phyloP scores from a whole-genome alignment of 1,284 basidiomycete species.

The Neotropicomus parvogracilis region DNA sequence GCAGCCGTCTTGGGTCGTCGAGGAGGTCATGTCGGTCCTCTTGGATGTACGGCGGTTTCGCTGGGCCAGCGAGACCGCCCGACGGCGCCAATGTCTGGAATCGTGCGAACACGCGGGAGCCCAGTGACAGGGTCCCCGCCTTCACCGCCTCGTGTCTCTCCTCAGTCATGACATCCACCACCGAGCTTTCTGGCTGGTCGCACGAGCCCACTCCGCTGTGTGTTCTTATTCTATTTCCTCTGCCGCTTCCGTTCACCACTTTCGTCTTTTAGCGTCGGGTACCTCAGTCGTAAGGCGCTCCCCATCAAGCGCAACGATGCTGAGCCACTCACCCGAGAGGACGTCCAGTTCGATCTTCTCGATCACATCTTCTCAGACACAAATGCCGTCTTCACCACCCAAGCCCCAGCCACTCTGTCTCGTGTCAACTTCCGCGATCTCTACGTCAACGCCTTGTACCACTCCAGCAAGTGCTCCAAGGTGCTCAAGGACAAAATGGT shows the following conservation, averaged over 20 bases:
- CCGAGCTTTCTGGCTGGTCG: slow-evolving; percentile 38
- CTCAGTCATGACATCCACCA: slow-evolving; percentile 42
- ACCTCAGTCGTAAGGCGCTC: slow-evolving; percentile 66
- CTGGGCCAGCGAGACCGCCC: slow-evolving; percentile 8
- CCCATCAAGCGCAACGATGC: slow-evolving; percentile 78
- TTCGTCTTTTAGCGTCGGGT: slow-evolving; percentile 49
- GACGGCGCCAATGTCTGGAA: slow-evolving; percentile 19
- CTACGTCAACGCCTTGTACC: slow-evolving; percentile 77
- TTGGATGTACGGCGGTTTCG: slow-evolving; percentile 2
- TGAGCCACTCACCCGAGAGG: slow-evolving; percentile 72
- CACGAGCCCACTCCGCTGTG: slow-evolving; percentile 45
- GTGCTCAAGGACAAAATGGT: slow-evolving; percentile 83
- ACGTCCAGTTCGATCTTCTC: slow-evolving; percentile 85
- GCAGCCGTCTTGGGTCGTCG: slow-evolving; percentile 6
- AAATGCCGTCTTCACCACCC: slow-evolving; percentile 68
- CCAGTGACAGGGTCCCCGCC: slow-evolving; percentile 29
- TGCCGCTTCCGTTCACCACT: slow-evolving; percentile 17
- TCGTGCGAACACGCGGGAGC: slow-evolving; percentile 30
- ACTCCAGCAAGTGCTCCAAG: slow-evolving; percentile 81
- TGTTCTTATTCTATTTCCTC: slow-evolving; percentile 13
- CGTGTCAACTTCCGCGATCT: slow-evolving; percentile 79
- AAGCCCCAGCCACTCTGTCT: slow-evolving; percentile 41
- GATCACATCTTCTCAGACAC: slow-evolving; percentile 72
- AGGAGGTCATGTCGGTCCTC: slow-evolving; percentile 3
- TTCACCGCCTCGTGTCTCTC: slow-evolving; percentile 38